Conservation (phyloP, 169 alveolate species). For the Plasmodium berghei region DNA sequence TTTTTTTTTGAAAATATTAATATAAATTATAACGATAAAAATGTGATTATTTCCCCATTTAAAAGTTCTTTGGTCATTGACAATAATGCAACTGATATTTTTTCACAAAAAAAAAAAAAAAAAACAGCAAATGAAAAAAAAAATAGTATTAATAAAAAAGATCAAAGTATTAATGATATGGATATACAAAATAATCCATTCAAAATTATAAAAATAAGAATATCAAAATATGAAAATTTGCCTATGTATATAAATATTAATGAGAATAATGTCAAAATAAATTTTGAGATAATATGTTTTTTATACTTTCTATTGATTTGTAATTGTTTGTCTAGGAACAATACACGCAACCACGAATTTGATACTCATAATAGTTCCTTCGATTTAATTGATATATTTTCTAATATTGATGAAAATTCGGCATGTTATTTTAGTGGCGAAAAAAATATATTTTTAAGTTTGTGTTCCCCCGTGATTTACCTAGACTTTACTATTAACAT, state of each 20-base stretch:
- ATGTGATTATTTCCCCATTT: slow-evolving; percentile 39
- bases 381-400: neutral
- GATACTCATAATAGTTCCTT: neutral
- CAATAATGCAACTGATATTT: neutral
- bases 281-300: slow-evolving; percentile 20
- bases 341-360: neutral
- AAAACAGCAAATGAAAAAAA: neutral
- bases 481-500: slow-evolving; percentile 36
- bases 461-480: slow-evolving; percentile 41
- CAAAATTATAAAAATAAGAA: neutral
- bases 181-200: neutral
- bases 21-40: slow-evolving; percentile 33
- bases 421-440: neutral
- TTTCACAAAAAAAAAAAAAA: neutral
- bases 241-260: neutral
- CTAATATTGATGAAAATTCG: neutral
- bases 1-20: slow-evolving; percentile 58
- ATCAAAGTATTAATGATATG: neutral
- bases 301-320: slow-evolving; percentile 54
- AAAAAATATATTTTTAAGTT: slow-evolving; percentile 52
- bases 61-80: slow-evolving; percentile 25
- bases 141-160: neutral
- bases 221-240: neutral
- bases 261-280: slow-evolving; percentile 4
- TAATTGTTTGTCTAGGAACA: slow-evolving; percentile 10